Evolutionary conservation across 2,329 filamentous ascomycete species (phyloP).

Genomic region (Hypoxylon sp.): DNA sequence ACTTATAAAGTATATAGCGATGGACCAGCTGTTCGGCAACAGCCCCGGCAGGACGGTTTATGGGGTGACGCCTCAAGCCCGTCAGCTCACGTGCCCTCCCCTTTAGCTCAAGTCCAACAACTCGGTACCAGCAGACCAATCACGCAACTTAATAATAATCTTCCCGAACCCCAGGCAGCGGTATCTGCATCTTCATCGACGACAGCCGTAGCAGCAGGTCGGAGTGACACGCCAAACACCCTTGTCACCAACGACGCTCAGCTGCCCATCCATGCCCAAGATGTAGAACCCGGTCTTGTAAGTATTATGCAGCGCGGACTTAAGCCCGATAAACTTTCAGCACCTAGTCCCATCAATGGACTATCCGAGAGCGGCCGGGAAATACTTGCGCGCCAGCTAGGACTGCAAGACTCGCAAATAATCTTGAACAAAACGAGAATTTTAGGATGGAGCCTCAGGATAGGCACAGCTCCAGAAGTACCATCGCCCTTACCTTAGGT

Average conservation of each 20-base stretch:
- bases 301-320: constrained; percentile 44
- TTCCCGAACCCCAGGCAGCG: neutral
- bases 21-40: constrained; percentile 16
- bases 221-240: constrained; percentile 18
- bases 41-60: constrained; percentile 4
- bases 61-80: constrained; percentile 26
- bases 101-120: constrained; percentile 18
- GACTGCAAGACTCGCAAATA: constrained; percentile 51
- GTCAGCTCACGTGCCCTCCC: constrained; percentile 25
- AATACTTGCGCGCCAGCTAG: constrained; percentile 48
- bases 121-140: neutral
- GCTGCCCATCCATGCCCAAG: constrained; percentile 17
- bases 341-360: constrained; percentile 30
- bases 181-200: neutral
- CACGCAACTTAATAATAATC: constrained; percentile 3
- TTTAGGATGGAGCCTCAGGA: constrained; percentile 54
- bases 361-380: constrained; percentile 45
- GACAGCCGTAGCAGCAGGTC: neutral
- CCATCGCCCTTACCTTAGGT: neutral
- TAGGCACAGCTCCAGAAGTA: constrained; percentile 55
- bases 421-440: constrained; percentile 56
- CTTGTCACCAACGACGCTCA: constrained; percentile 16
- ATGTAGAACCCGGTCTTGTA: constrained; percentile 33
- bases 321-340: constrained; percentile 44
- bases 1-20: constrained; percentile 48